These are phyloP conservation scores for Xylariaceae sp. DNA, from an alignment of 2,329 filamentous ascomycete genomes.

Conservation along the genomic window DNA sequence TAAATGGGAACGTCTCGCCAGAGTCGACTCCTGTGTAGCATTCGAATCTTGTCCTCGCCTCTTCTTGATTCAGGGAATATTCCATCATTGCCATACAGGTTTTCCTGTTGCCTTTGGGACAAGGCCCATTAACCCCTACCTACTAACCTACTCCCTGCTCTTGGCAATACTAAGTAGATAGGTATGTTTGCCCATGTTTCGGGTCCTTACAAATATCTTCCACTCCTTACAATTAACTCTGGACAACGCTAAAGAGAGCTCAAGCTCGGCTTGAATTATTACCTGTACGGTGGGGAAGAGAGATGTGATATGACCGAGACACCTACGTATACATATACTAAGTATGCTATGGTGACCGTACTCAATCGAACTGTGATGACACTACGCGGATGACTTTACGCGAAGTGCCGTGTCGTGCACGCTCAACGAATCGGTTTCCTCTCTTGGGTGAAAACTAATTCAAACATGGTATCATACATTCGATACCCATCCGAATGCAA, in stretches of 20 bases:
- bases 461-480: neutral
- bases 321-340: neutral
- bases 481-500: neutral
- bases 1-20: conserved; percentile 16
- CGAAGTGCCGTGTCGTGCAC: neutral
- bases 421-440: neutral
- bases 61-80: neutral
- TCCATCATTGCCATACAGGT: neutral
- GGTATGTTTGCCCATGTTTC: neutral
- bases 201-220: neutral
- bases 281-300: neutral
- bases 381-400: neutral
- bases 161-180: no score
- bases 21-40: conserved; percentile 9
- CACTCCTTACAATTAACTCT: neutral
- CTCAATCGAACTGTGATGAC: neutral
- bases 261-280: neutral
- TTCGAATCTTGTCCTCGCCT: conserved; percentile 2
- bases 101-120: neutral
- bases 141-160: no score
- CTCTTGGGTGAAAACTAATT: neutral
- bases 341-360: neutral
- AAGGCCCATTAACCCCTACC: neutral
- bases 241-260: neutral
- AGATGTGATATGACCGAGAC: neutral